Percentiles rank a stretch among this genome's conserved stretches.
Evolutionary conservation across 2,329 filamentous ascomycete species (phyloP).

Genomic region (Alternaria postmessia): DNA sequence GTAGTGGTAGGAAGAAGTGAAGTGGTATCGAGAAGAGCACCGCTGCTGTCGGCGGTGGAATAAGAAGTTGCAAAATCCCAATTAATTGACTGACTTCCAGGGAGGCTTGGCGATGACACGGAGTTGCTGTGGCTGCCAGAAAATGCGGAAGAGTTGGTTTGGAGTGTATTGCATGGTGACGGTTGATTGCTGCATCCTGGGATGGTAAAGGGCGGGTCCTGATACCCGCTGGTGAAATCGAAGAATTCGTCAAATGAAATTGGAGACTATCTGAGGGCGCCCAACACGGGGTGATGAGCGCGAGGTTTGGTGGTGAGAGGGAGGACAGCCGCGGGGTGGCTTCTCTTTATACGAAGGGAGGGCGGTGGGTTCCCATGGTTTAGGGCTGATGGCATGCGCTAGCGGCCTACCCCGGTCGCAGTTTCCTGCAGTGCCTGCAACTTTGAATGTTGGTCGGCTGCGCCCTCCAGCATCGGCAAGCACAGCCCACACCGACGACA

Average conservation of each 20-base stretch:
- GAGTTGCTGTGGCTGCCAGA: constrained; percentile 40
- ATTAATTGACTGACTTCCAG: constrained; percentile 36
- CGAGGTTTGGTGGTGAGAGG: constrained; percentile 34
- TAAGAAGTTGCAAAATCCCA: constrained; percentile 41
- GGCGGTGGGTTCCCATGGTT: constrained; percentile 1
- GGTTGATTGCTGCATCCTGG: constrained; percentile 40
- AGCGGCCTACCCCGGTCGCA: constrained; percentile 19
- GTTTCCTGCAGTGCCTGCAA: constrained; percentile 26
- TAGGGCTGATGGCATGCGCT: constrained; percentile 12
- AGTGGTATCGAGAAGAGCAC: constrained; percentile 28
- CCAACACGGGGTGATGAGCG: constrained; percentile 49
- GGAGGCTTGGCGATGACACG: constrained; percentile 31
- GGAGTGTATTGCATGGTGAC: constrained; percentile 32
- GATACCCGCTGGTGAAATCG: constrained; percentile 47
- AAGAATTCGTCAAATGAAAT: constrained; percentile 50
- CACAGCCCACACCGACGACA: constrained; percentile 29
- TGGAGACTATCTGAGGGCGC: constrained; percentile 43
- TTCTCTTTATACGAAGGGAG: constrained; percentile 29
- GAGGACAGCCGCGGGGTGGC: constrained; percentile 23
- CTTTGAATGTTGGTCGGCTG: constrained; percentile 21
- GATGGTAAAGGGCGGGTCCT: constrained; percentile 45
- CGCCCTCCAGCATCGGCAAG: constrained; percentile 16
- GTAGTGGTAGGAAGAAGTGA: constrained; percentile 25
- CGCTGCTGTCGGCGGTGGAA: constrained; percentile 31
- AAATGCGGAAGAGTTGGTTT: constrained; percentile 27